These are phyloP conservation scores for Gossypium sturtianum DNA, from an alignment of 345 rosid genomes.

Conservation along the genomic window DNA sequence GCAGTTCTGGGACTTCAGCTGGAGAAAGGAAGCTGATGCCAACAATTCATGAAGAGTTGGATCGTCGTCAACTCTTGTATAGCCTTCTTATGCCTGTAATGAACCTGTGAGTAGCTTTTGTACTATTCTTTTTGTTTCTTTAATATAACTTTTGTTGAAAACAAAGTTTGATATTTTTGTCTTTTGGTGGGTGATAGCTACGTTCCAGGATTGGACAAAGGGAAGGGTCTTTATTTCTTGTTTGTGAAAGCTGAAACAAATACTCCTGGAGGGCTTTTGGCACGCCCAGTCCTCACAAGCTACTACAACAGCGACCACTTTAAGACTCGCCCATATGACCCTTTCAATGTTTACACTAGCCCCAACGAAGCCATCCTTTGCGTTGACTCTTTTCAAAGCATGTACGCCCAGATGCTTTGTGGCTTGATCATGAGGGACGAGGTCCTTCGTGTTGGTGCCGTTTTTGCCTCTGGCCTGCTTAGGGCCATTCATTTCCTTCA, in stretches of 20 bases:
- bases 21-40: conserved; percentile 98
- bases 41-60: conserved; percentile 70
- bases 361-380: conserved; percentile 88
- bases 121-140: neutral
- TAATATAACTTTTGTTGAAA: neutral
- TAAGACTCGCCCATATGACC: conserved; percentile 65
- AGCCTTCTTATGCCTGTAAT: conserved; percentile 92
- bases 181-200: conserved; percentile 35
- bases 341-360: conserved; percentile 75
- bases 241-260: conserved; percentile 76
- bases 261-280: conserved; percentile 73
- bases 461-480: conserved; percentile 85
- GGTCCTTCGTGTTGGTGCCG: conserved; percentile 87
- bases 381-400: conserved; percentile 75
- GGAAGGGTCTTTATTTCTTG: conserved; percentile 75
- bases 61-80: conserved; percentile 63
- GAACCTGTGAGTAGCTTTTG: conserved; percentile 57
- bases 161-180: neutral
- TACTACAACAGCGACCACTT: conserved; percentile 84
- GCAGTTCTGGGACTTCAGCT: conserved; percentile 92
- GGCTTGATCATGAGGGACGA: conserved; percentile 62
- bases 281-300: conserved; percentile 91
- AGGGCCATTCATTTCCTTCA: conserved; percentile 81
- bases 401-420: conserved; percentile 86
- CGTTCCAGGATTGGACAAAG: conserved; percentile 75